Conservation (phyloP, 305 asterid species). For the Fraxinus paxiana region DNA sequence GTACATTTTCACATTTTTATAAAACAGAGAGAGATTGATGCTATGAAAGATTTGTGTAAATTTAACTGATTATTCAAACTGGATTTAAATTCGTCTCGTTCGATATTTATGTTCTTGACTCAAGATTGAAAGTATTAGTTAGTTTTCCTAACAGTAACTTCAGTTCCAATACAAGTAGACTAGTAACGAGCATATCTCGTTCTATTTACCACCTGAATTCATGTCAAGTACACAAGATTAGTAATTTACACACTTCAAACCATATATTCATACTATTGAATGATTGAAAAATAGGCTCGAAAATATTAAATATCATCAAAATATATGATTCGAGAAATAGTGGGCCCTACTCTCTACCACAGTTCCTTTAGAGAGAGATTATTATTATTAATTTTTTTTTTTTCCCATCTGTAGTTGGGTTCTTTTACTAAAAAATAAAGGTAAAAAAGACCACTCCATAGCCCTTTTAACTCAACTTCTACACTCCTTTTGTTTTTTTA, state of each 20-base stretch:
- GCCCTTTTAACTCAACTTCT: background rate
- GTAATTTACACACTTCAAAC: background rate
- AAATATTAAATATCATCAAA: background rate
- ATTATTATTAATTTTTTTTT: no score
- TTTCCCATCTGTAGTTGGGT: background rate
- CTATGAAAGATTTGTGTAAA: background rate
- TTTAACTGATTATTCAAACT: background rate
- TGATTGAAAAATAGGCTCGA: background rate
- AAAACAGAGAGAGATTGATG: background rate
- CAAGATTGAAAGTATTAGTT: background rate
- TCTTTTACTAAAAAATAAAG: background rate
- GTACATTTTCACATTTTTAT: background rate
- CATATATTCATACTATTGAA: background rate
- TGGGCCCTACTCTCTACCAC: background rate
- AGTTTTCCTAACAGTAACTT: background rate
- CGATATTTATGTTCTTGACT: background rate
- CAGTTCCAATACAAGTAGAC: background rate
- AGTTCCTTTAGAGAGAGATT: background rate
- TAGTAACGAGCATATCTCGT: background rate
- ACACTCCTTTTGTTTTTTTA: background rate
- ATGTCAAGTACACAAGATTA: background rate
- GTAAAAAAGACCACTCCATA: background rate
- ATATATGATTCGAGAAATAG: background rate
- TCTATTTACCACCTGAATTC: background rate
- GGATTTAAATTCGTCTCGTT: background rate